Base-by-base conservation (phyloP, 768 basidiomycete species). In the Termitomyces sp. region DNA sequence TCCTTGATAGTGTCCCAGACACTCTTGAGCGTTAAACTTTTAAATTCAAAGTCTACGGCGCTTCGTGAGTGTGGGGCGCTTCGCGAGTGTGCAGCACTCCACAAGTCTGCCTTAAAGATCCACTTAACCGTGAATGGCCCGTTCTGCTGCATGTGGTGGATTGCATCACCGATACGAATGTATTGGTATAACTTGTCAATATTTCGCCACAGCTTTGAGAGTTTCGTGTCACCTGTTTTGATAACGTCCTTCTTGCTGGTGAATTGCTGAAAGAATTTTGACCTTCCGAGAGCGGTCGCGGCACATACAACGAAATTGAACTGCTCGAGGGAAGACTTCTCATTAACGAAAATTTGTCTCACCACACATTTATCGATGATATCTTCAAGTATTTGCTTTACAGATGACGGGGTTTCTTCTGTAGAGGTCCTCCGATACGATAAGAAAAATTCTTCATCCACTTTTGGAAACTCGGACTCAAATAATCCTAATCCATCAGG, bases 351-450 rank as follows among this genome's bases (percentile, higher is more conserved):
- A 29, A 0, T 7, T n/a, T 4, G 5, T 32, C 9, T 26, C 27
- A 9, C 9, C 7, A 8, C 27, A 29, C 26, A 46, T 3, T 8
- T 46, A 7, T 9, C 1, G 27, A 46, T n/a, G 27, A 46, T n/a
- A 0, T 18, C 27, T 46, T 1, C 8, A 27, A 46, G 16, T 18
- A 46, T 29, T 10, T 0, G 7, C 46, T 46, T 46, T 16, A 46
- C 18, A 46, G 8, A 3, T 10, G 5, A 8, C 5, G 46, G n/a
- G 3, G 46, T 18, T n/a, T 29, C 46, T 10, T 1, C 16, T 16
- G 3, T 10, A n/a, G n/a, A n/a, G n/a, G 1, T 16, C 10, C 46
- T 5, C 22, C n/a, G n/a, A n/a, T 29, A 5, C 2, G 0, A 0
- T n/a, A 18, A 8, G 46, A 46, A 16, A 12, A 43, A 43, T n/a